These are phyloP conservation scores for Leccinum rimulosum DNA, from an alignment of 768 basidiomycete species.

Conservation along the genomic window DNA sequence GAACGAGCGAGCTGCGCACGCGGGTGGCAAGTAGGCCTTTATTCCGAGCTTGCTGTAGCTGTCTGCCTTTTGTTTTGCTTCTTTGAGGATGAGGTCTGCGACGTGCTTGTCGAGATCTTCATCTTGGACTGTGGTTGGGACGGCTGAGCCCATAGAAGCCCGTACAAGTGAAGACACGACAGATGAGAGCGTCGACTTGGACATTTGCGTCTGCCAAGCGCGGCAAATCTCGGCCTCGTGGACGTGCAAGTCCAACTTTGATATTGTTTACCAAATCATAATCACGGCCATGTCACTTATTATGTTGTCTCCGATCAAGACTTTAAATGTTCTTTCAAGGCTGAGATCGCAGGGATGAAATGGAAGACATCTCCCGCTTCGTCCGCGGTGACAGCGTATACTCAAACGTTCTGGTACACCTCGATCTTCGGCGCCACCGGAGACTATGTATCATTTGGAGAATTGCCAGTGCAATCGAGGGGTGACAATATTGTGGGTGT, in stretches of 20 bases:
- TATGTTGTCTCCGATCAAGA: background rate
- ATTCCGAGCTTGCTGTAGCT: slow-evolving; percentile 75
- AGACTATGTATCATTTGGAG: slow-evolving; percentile 1
- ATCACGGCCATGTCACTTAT: background rate
- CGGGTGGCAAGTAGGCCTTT: slow-evolving; percentile 66
- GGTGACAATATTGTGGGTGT: background rate
- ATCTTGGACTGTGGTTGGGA: slow-evolving; percentile 60
- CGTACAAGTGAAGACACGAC: slow-evolving; percentile 80
- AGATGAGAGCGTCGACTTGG: slow-evolving; percentile 67
- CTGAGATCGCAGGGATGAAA: slow-evolving; percentile 12
- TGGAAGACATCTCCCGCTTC: slow-evolving; percentile 18
- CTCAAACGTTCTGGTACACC: background rate
- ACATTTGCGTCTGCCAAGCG: slow-evolving; percentile 26
- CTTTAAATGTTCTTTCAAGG: slow-evolving; percentile 10
- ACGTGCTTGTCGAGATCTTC: slow-evolving; percentile 91
- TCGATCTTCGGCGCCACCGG: slow-evolving; percentile 4
- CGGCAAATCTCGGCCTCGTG: slow-evolving; percentile 1
- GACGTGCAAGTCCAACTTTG: slow-evolving; percentile 13
- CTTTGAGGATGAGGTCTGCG: slow-evolving; percentile 85
- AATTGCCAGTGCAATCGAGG: background rate
- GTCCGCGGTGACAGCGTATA: slow-evolving; percentile 13
- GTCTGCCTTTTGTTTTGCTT: slow-evolving; percentile 90
- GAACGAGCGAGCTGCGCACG: slow-evolving; percentile 40
- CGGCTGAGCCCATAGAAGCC: slow-evolving; percentile 70
- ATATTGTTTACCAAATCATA: slow-evolving; percentile 19